These are phyloP conservation scores for Thelonectria blattea DNA, from an alignment of 2,329 filamentous ascomycete genomes.

Conservation along the genomic window DNA sequence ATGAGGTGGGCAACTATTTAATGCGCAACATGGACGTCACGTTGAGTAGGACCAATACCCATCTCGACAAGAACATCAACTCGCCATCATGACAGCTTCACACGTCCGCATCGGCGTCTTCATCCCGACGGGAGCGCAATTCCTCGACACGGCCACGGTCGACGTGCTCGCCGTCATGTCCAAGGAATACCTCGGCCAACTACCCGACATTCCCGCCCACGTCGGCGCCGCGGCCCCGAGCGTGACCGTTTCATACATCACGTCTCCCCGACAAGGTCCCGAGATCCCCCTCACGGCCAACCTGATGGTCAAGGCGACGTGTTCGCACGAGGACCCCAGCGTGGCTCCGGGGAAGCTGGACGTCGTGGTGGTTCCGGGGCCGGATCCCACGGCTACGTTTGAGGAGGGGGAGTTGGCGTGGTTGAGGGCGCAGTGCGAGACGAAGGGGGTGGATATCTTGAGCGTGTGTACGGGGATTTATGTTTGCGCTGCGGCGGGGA, in stretches of 20 bases:
- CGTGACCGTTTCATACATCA: slow-evolving; percentile 55
- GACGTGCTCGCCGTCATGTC: slow-evolving; percentile 57
- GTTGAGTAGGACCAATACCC: not conserved
- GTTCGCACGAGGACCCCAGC: slow-evolving; percentile 51
- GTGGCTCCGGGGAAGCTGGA: slow-evolving; percentile 59
- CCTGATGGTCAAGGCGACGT: slow-evolving; percentile 47
- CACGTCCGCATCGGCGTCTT: slow-evolving; percentile 57
- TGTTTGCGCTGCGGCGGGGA: slow-evolving; percentile 55
- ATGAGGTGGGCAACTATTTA: not conserved
- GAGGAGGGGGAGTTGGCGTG: slow-evolving; percentile 48
- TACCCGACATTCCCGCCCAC: slow-evolving; percentile 44
- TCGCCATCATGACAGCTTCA: slow-evolving; percentile 26
- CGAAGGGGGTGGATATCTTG: slow-evolving; percentile 53
- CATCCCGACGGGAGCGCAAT: slow-evolving; percentile 52
- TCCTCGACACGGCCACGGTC: slow-evolving; percentile 57
- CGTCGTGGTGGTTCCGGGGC: slow-evolving; percentile 57
- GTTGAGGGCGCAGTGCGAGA: slow-evolving; percentile 49
- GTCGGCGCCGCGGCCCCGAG: slow-evolving; percentile 50
- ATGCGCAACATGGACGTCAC: not conserved
- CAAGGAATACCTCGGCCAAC: slow-evolving; percentile 49
- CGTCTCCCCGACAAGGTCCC: slow-evolving; percentile 43
- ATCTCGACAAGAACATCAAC: not conserved
- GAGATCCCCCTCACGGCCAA: slow-evolving; percentile 51
- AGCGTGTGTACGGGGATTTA: slow-evolving; percentile 59
- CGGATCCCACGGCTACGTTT: slow-evolving; percentile 47